Percentiles rank a stretch among this genome's conserved stretches.
Conservation (phyloP, 768 basidiomycete genomes). For the Coprinopsis sp. region DNA sequence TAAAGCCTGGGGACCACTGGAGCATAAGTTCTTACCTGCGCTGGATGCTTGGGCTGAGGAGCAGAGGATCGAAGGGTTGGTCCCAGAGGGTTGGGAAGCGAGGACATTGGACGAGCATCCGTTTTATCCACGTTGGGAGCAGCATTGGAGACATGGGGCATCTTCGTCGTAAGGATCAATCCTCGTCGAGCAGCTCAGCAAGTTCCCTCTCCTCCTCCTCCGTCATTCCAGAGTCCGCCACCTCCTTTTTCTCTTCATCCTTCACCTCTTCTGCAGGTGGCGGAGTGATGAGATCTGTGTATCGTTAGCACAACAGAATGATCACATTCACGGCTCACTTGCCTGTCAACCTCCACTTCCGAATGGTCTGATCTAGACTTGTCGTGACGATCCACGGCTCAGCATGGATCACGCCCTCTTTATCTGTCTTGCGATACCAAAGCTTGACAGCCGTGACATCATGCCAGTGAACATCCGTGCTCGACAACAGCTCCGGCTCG, state of each 20-base stretch:
- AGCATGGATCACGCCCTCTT: slow-evolving; percentile 39
- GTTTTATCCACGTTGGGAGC: slow-evolving; percentile 46
- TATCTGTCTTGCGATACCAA: slow-evolving; percentile 56
- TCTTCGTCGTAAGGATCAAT: slow-evolving; percentile 5
- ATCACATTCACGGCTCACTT: slow-evolving; percentile 12
- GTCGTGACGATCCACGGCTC: slow-evolving; percentile 83
- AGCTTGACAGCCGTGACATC: slow-evolving; percentile 74
- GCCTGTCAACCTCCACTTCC: slow-evolving; percentile 80
- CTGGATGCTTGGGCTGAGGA: slow-evolving; percentile 42
- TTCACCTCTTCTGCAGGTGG: slow-evolving; percentile 15
- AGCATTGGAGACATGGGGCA: slow-evolving; percentile 1
- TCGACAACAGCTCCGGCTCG: slow-evolving; percentile 65
- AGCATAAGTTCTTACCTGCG: slow-evolving; percentile 42
- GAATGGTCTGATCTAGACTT: slow-evolving; percentile 82
- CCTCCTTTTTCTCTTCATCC: slow-evolving; percentile 11
- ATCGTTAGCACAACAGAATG: neutral
- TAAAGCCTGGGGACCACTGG: slow-evolving; percentile 37
- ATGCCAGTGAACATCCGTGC: slow-evolving; percentile 86
- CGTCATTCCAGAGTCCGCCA: slow-evolving; percentile 47
- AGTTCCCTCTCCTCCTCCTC: slow-evolving; percentile 90
- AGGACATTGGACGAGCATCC: slow-evolving; percentile 48
- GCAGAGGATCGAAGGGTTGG: slow-evolving; percentile 42
- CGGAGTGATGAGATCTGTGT: slow-evolving; percentile 39
- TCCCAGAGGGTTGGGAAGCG: slow-evolving; percentile 44
- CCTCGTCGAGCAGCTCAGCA: slow-evolving; percentile 59